phyloP scores from a whole-genome alignment of 1,139 yeast species.

The Diutina pseudorugosa region DNA sequence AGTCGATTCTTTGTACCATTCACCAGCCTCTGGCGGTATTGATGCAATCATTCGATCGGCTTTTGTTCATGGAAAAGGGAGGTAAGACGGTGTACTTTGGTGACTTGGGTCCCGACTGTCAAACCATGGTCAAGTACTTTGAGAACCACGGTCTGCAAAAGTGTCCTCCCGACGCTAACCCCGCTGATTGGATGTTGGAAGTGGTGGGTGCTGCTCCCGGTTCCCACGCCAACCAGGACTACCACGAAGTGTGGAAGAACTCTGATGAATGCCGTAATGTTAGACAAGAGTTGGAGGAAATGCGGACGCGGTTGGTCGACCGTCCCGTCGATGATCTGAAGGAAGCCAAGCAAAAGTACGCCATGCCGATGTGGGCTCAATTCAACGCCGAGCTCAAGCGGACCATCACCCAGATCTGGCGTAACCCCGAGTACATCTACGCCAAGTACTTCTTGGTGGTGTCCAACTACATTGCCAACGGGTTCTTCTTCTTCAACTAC shows the following conservation, averaged over 20 bases:
- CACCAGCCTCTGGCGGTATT: constrained; percentile 77
- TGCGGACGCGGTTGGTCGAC: background rate
- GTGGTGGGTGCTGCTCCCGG: constrained; percentile 6
- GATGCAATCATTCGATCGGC: constrained; percentile 66
- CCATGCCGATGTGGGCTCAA: constrained; percentile 37
- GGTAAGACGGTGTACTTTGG: constrained; percentile 78
- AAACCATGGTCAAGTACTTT: constrained; percentile 51
- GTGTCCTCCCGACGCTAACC: constrained; percentile 52
- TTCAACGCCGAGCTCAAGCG: constrained; percentile 39
- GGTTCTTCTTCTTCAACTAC: constrained; percentile 66
- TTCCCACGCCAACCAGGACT: constrained; percentile 3
- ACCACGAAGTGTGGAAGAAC: constrained; percentile 4
- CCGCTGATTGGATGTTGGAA: constrained; percentile 72
- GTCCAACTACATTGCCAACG: constrained; percentile 48
- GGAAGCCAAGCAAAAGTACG: constrained; percentile 22
- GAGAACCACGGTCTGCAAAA: constrained; percentile 55
- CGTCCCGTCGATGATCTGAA: constrained; percentile 23
- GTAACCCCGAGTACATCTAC: constrained; percentile 65
- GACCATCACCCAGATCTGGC: constrained; percentile 56
- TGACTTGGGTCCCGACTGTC: constrained; percentile 56
- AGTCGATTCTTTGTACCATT: constrained; percentile 72
- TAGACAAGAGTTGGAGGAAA: background rate
- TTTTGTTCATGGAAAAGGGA: constrained; percentile 59
- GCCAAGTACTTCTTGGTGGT: constrained; percentile 45
- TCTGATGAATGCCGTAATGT: background rate